Base-by-base conservation (phyloP, 2,329 filamentous ascomycete genomes). In the Rhynchosporium graminicola region DNA sequence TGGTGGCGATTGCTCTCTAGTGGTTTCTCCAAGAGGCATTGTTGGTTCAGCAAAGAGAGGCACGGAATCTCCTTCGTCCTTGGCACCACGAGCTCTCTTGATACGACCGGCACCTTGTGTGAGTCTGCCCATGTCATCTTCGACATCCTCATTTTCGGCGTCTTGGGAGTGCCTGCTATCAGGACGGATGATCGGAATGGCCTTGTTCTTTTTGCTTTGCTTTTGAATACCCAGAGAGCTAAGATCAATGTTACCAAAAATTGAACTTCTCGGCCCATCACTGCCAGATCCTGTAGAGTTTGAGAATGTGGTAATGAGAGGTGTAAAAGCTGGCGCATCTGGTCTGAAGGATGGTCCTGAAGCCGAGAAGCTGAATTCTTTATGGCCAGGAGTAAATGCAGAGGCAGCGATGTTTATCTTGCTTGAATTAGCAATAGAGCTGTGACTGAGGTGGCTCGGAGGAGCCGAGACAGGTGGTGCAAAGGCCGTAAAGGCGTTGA, bases 181-280 rank as follows among this genome's bases (percentile, higher is more conserved):
- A 0, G 90, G 90, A 45, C 82, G 82, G 9, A 94, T 77, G 65
- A 97, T 96, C 0, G 92, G 90, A 60, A 97, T 84, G 9, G 92
- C 92, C 77, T 95, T 97, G 4, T 88, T 91, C 69, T 86, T 87
- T 76, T 90, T 92, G 0, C 77, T 75, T 6, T 87, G 83, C 70
- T 89, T 89, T 33, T 85, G 77, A 56, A 86, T 82, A 28, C 91
- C 87, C 13, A 82, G 80, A 38, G 81, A 75, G 60, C 80, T 83
- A 38, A 90, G 77, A 65, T 86, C 83, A 67, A 93, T 88, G 47
- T 87, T 87, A 55, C 86, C 82, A 73, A 92, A 92, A 69, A 92
- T 90, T 58, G 83, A 82, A 65, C 77, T 77, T 26, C 56, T 57
- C 15, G 61, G 64, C 4, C 48, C 67, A 48, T 82, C 81, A 59